Base-by-base conservation (phyloP, 169 alveolate genomes). In the Blepharisma undulans region DNA sequence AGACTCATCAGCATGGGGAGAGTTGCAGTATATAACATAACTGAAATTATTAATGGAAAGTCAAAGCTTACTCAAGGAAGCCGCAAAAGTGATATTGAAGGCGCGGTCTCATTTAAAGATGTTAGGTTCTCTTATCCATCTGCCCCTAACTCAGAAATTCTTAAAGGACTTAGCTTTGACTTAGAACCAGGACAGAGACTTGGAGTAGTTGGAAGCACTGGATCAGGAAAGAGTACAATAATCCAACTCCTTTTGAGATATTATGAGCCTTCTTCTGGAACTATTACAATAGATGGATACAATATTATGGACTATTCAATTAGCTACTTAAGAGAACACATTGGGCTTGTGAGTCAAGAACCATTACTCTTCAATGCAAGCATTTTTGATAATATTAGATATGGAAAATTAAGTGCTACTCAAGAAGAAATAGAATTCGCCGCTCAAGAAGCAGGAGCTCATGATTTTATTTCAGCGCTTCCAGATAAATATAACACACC, bases 201-300 rank as follows among this genome's bases (percentile, higher is more conserved):
- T 25, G 88, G 88, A 30, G 22, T 81, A 30, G 61, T 25, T 33
- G 88, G 88, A 16, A 25, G 33, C 18, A 81, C 88, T 25, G 88
- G 88, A 14, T 25, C 90, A 36, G 98, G 98, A 22, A 97, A 97
- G 89, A 89, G 96, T 34, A 96, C 98, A 5, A 93, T 97, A 32
- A 92, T 94, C 27, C 85, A 97, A 61, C 59, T 97, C 71, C 90
- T 97, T 27, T 94, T 94, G 80, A 93, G 98, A 76, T 96, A 94
- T 90, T 97, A 97, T 87, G 98, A 97, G 85, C 96, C 96, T 61
- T 90, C 86, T 71, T 77, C 84, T 33, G 98, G 98, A 32, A 74
- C 33, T 30, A 92, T 97, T 4, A 36, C 86, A 8, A 60, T 95
- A 7, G 97, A 96, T 85, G 97, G 96, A 25, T 18, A 92, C 14